Evolutionary conservation across 306 rosid genomes (phyloP), one percentile per base, ranked within the genome.

Genomic region (Senna siamea): DNA sequence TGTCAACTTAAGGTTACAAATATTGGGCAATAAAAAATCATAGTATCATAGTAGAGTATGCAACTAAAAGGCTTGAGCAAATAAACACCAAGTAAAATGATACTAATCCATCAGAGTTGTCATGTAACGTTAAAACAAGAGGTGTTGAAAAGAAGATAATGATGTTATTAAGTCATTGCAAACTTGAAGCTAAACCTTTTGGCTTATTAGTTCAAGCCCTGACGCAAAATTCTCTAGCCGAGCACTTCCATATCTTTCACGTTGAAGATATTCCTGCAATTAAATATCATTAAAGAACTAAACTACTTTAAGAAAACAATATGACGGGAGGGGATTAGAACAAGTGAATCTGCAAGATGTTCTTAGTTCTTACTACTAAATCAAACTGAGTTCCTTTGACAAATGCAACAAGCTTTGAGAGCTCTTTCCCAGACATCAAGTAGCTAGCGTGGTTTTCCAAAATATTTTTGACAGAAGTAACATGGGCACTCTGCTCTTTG

Each of bases 321-420:
- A 7, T 47, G n/a, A 18, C 15, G 26, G 23, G 4, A 19, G 23
- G 47, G 60, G 52, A 44, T 72, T 72, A 64, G 59, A 70, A 75
- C 61, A 65, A 53, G 20, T 60, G 40, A 51, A 66, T 32, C 55
- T 23, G 76, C 28, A 74, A 77, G 67, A 77, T 68, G 53, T 65
- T 78, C 84, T 80, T 82, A 94, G 53, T 65, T 78, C 84, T 80
- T 82, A 94, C 99, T 87, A 94, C 97, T 77, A 94, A 88, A 88
- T 92, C 99, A 85, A 94, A 92, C 80, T 88, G 99, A 75, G 99
- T 88, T 85, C 97, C 96, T 76, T 94, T 88, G 77, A 89, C 99
- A 80, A 94, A 94, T 69, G 97, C 97, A 38, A 94, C 99, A 70
- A 94, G 99, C 87, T 92, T 94, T 52, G 99, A 92, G 41, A 89